phyloP scores from a whole-genome alignment of 768 basidiomycete genomes.

The Leucocoprinus sp. region DNA sequence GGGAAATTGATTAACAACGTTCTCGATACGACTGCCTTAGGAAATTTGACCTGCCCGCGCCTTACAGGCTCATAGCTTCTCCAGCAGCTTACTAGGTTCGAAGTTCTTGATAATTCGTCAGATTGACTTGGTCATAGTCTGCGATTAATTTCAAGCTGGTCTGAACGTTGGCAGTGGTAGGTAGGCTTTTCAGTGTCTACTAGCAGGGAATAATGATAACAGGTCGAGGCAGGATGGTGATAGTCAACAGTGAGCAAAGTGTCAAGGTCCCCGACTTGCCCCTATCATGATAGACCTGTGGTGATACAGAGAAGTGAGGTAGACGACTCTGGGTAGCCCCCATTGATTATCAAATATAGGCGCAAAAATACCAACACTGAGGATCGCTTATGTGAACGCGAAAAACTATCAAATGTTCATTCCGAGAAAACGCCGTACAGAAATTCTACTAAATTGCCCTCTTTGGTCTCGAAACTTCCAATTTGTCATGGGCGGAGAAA shows the following conservation, averaged over 20 bases:
- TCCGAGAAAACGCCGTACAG: constrained; percentile 22
- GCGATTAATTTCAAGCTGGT: constrained; percentile 56
- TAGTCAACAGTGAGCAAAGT: constrained; percentile 68
- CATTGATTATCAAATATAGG: too few species aligned
- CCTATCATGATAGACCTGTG: constrained; percentile 51
- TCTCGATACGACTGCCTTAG: constrained; percentile 59
- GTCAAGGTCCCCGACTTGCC: constrained; percentile 40
- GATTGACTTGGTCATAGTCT: constrained; percentile 60
- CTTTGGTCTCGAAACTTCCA: too few species aligned
- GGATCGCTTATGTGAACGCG: too few species aligned
- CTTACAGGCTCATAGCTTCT: constrained; percentile 41
- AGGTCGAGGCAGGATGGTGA: constrained; percentile 68
- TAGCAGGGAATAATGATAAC: constrained; percentile 56
- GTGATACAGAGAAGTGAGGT: constrained; percentile 29
- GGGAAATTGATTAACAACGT: too few species aligned
- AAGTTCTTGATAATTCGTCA: constrained; percentile 82
- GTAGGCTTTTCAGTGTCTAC: constrained; percentile 90
- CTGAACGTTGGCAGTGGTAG: constrained; percentile 64
- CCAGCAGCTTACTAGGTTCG: constrained; percentile 49
- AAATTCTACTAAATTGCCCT: too few species aligned
- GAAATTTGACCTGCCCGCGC: constrained; percentile 62
- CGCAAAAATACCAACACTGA: constrained; percentile 80
- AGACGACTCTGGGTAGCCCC: too few species aligned
- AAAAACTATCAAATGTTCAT: too few species aligned
- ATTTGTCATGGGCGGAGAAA: constrained; percentile 17